Conservation (phyloP, 2,329 filamentous ascomycete genomes). For the Sporothrix euskadiensis region DNA sequence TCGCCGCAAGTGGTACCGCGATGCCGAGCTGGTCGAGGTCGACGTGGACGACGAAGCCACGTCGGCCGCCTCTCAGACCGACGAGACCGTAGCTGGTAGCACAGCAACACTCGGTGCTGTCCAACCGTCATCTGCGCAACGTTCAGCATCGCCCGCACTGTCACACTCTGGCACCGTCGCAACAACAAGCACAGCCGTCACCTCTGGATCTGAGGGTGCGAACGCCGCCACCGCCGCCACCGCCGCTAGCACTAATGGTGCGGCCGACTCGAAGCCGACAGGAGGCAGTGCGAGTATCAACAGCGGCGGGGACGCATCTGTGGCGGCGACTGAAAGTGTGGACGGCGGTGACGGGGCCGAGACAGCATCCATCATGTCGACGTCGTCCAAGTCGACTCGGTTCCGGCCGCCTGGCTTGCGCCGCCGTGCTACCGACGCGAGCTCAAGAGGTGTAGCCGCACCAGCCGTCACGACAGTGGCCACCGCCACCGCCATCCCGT, state of each 20-base stretch:
- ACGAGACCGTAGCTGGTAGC: slow-evolving; percentile 48
- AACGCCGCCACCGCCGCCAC: neutral
- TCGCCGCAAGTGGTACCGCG: slow-evolving; percentile 91
- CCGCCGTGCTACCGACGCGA: slow-evolving; percentile 39
- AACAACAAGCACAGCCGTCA: slow-evolving; percentile 13
- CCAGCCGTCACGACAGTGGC: slow-evolving; percentile 25
- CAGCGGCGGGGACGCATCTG: neutral
- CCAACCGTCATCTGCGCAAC: neutral
- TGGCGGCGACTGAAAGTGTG: neutral
- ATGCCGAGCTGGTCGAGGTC: slow-evolving; percentile 89
- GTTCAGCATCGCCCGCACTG: slow-evolving; percentile 23
- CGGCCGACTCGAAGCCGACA: slow-evolving; percentile 27
- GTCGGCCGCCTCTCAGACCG: slow-evolving; percentile 39
- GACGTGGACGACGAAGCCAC: slow-evolving; percentile 38
- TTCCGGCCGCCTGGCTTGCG: slow-evolving; percentile 47
- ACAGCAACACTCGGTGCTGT: slow-evolving; percentile 40
- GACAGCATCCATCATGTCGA: slow-evolving; percentile 49
- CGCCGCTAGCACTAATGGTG: slow-evolving; percentile 4
- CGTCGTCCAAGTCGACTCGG: slow-evolving; percentile 46
- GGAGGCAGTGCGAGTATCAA: slow-evolving; percentile 25
- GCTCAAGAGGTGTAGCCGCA: slow-evolving; percentile 22
- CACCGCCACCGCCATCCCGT: slow-evolving; percentile 30
- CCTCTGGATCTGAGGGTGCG: slow-evolving; percentile 12
- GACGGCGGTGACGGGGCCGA: slow-evolving; percentile 41
- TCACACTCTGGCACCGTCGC: slow-evolving; percentile 24